These are phyloP conservation scores for Taphrina sp. DNA, from an alignment of 1,139 yeast genomes.

Conservation along the genomic window DNA sequence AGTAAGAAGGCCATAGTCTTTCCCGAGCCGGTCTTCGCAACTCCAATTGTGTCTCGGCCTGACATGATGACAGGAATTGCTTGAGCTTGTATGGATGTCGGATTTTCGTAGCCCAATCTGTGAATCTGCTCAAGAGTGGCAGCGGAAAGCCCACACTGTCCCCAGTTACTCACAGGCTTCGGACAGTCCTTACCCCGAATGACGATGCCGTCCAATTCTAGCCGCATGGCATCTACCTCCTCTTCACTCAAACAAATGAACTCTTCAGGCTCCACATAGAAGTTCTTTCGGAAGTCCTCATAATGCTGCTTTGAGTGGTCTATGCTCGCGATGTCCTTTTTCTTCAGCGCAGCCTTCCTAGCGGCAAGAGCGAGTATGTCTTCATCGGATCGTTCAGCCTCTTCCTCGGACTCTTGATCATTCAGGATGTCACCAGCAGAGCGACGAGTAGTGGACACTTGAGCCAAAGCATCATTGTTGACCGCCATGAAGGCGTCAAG, in stretches of 20 bases:
- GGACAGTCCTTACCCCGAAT: conserved; percentile 62
- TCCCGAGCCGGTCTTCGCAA: conserved; percentile 96
- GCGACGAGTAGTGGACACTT: conserved; percentile 20
- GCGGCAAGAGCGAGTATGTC: conserved; percentile 42
- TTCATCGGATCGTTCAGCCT: conserved; percentile 40
- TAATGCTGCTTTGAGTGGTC: conserved; percentile 54
- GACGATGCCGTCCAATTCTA: conserved; percentile 60
- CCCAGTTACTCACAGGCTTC: conserved; percentile 72
- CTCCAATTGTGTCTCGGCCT: conserved; percentile 87
- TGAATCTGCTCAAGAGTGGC: conserved; percentile 56
- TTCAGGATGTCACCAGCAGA: conserved; percentile 38
- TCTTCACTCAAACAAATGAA: conserved; percentile 50
- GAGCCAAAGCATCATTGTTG: conserved; percentile 30
- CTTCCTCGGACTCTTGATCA: conserved; percentile 41
- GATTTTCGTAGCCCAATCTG: conserved; percentile 56
- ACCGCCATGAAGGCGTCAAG: conserved; percentile 46
- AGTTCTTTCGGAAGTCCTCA: conserved; percentile 58
- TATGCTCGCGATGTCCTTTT: conserved; percentile 48
- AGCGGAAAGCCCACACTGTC: conserved; percentile 74
- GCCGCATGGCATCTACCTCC: conserved; percentile 58
- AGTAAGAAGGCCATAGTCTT: conserved; percentile 84
- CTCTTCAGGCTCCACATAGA: conserved; percentile 66
- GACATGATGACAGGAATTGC: conserved; percentile 88
- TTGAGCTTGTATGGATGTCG: conserved; percentile 89
- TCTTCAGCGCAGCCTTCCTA: conserved; percentile 46